These are phyloP conservation scores for Pichia cabralensis DNA, from an alignment of 805 yeast species.

Conservation along the genomic window DNA sequence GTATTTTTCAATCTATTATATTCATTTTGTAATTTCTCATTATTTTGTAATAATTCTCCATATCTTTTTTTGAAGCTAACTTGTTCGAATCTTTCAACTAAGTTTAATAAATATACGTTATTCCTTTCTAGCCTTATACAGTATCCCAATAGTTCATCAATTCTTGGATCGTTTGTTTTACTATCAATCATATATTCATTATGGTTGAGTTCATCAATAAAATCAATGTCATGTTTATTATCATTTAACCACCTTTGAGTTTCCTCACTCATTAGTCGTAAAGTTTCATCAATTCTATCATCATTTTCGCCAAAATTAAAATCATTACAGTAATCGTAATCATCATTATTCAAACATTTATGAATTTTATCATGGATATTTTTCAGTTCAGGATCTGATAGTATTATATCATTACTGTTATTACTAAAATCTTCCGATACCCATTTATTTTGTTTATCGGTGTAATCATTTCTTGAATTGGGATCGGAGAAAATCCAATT, in stretches of 20 bases:
- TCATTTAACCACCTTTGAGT: constrained; percentile 10
- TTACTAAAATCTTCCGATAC: too few species aligned
- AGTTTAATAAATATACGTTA: constrained; percentile 7
- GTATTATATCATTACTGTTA: background rate
- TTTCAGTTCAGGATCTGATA: background rate
- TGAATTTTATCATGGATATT: constrained; percentile 8
- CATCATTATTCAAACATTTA: constrained; percentile 8
- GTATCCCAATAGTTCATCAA: constrained; percentile 8
- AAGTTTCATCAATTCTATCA: constrained; percentile 15
- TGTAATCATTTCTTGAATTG: too few species aligned
- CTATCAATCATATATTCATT: background rate
- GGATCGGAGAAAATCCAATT: too few species aligned
- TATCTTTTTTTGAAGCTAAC: constrained; percentile 15
- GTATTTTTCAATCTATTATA: constrained; percentile 15
- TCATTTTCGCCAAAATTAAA: too few species aligned
- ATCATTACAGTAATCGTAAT: too few species aligned
- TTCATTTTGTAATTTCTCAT: constrained; percentile 9
- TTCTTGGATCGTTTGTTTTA: background rate
- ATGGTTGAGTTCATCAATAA: background rate
- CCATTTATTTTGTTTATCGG: too few species aligned
- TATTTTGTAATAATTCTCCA: constrained; percentile 4
- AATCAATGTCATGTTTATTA: background rate
- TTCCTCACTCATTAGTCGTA: constrained; percentile 15
- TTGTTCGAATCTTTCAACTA: constrained; percentile 12
- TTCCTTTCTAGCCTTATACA: constrained; percentile 14